Base-by-base conservation (phyloP, 108 stramenopile genomes). In the Discostella stelligeroides region DNA sequence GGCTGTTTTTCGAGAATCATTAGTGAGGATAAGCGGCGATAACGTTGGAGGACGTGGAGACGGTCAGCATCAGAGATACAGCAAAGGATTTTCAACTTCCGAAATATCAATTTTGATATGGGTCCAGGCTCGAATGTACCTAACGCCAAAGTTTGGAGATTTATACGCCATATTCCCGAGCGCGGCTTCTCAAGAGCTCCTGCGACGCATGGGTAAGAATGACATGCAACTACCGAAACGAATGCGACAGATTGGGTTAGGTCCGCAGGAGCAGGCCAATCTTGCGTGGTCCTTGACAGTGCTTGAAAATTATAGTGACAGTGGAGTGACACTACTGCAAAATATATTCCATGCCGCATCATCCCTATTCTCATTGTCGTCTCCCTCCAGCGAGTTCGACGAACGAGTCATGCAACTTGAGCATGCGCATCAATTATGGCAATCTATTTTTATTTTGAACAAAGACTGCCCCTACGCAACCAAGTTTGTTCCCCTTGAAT, bases 381-480 rank as follows among this genome's bases (percentile, higher is more conserved):
- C 53, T 15, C 10, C 34, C 28, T 13, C 25, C 4, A 25, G 10
- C 0, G 28, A 54, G 13, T 23, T 39, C 34, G 57, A 81, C 34
- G 57, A 73, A 25, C 68, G 84, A 15, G 61, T 74, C 2, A 90
- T 94, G 18, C 88, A 89, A 51, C 83, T 92, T 28, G 94, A 92
- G 40, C 90, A 95, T 66, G 90, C 90, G 12, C 94, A 95, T 78
- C 94, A 95, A 67, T 80, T 95, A 11, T 95, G 90, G 90, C 91
- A 95, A 66, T 83, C 88, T n/a, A 83, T 66, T 28, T 92, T 85
- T 65, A 42, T 95, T 7, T 63, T 89, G 18, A 81, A 85, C 59
- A 70, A 80, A 21, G 90, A 91, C 15, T 81, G 85, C 75, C 90
- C 90, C 11, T 68, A 70, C 47, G 82, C 84, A 10, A 88, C 89